Percentiles rank a stretch among this genome's conserved stretches.
Conservation (phyloP, 2,329 filamentous ascomycete species). For the Trichoderma oligosporum region DNA sequence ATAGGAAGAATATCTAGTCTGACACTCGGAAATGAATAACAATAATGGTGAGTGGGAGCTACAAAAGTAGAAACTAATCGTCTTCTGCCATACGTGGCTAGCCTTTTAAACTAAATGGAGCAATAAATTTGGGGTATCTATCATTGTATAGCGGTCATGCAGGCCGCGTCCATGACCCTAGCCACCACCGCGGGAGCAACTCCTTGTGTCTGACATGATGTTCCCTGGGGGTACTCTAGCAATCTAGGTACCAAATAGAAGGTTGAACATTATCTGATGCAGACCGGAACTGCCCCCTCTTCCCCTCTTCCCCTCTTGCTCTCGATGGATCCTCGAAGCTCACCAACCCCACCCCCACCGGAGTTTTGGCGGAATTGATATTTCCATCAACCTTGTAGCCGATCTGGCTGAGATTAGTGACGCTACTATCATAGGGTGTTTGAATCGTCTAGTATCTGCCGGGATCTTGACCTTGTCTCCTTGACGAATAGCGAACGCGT, state of each 20-base stretch:
- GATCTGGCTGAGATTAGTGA: too few relatives aligned
- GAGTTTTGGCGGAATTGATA: neutral
- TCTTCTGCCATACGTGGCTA: neutral
- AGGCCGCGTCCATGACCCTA: neutral
- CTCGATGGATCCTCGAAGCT: neutral
- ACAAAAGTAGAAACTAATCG: neutral
- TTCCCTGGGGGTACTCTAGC: too few relatives aligned
- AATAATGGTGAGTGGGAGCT: neutral
- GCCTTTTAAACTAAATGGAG: neutral
- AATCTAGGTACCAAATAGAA: too few relatives aligned
- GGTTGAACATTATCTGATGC: neutral
- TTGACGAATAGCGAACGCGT: too few relatives aligned
- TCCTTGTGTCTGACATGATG: neutral
- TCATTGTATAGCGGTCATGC: neutral
- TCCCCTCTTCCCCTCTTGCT: too few relatives aligned
- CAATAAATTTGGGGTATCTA: neutral
- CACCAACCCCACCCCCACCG: neutral
- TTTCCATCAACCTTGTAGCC: too few relatives aligned
- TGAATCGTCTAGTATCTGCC: too few relatives aligned
- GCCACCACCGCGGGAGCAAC: neutral
- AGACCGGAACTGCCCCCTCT: neutral
- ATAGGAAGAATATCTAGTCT: neutral
- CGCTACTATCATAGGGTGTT: too few relatives aligned
- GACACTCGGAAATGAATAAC: neutral
- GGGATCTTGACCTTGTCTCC: too few relatives aligned